Conservation (phyloP, 1,284 basidiomycete species). For the Ganoderma resinaceum region DNA sequence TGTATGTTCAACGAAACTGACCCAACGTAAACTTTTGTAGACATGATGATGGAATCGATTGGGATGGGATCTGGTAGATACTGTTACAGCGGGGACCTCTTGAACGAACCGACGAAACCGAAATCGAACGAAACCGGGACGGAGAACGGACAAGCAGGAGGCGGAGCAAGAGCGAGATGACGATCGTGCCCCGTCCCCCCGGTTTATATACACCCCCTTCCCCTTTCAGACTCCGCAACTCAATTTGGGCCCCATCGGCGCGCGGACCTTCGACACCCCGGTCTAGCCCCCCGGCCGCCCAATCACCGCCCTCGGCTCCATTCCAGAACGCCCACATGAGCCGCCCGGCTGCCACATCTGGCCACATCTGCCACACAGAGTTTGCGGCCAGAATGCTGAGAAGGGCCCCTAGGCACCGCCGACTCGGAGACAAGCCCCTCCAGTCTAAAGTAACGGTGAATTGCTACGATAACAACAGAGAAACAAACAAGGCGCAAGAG, state of each 20-base stretch:
- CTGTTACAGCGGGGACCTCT: constrained; percentile 51
- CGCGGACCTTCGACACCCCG: constrained; percentile 28
- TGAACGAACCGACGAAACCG: constrained; percentile 51
- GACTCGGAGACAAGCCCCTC: not conserved
- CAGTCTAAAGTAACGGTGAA: constrained; percentile 14
- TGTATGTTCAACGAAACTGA: constrained; percentile 54
- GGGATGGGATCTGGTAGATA: constrained; percentile 49
- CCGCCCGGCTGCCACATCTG: constrained; percentile 16
- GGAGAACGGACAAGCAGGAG: constrained; percentile 38
- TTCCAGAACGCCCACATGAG: constrained; percentile 21
- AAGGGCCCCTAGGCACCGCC: constrained; percentile 9
- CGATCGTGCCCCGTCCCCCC: constrained; percentile 34
- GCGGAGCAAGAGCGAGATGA: constrained; percentile 39
- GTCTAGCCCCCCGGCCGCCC: constrained; percentile 26
- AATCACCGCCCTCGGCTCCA: constrained; percentile 18
- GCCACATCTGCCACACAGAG: constrained; percentile 21
- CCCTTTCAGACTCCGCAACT: constrained; percentile 41
- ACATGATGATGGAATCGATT: constrained; percentile 51
- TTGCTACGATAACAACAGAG: constrained; percentile 28
- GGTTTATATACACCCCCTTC: constrained; percentile 55
- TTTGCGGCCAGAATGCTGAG: constrained; percentile 11
- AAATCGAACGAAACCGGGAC: constrained; percentile 44
- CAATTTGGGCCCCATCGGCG: constrained; percentile 30
- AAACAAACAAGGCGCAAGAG: constrained; percentile 21
- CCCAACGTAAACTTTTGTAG: constrained; percentile 87